Evolutionary conservation across 2,329 filamentous ascomycete species (phyloP).

Genomic region (Colletotrichum godetiae): DNA sequence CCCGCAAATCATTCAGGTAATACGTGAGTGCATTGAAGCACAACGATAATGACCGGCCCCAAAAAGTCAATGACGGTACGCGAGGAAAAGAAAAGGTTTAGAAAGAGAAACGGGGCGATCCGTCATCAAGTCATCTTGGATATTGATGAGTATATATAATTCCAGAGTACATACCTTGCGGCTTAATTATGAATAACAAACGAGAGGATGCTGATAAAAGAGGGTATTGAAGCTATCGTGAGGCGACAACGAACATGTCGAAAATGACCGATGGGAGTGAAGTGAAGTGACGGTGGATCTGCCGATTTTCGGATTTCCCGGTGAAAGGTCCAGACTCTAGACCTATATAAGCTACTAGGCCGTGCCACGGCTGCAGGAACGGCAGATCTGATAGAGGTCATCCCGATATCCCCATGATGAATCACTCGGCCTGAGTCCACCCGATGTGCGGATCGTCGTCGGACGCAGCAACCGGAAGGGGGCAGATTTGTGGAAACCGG

Average conservation of each 20-base stretch:
- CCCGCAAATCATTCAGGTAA: constrained; percentile 60
- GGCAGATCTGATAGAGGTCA: background rate
- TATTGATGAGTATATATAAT: constrained; percentile 43
- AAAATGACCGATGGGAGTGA: background rate
- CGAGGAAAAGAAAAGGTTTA: constrained; percentile 6
- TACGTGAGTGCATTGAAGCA: background rate
- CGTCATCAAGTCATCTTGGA: constrained; percentile 27
- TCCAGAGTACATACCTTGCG: constrained; percentile 41
- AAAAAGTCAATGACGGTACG: background rate
- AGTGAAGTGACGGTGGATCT: background rate
- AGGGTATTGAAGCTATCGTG: background rate
- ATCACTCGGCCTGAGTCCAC: background rate
- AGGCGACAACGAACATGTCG: background rate
- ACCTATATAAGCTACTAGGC: no score
- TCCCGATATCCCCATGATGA: no score
- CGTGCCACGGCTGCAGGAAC: background rate
- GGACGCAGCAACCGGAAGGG: constrained; percentile 17
- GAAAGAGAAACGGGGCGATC: constrained; percentile 27
- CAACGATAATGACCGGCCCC: constrained; percentile 8
- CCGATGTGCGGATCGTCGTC: constrained; percentile 6
- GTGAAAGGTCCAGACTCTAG: background rate
- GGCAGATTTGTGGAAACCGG: constrained; percentile 18
- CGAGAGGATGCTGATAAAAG: constrained; percentile 15
- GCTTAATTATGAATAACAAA: constrained; percentile 40
- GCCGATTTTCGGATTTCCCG: background rate